A percentile compares a stretch with the other conserved stretches of the same genome.
These are phyloP conservation scores for Irpex rosettiformis DNA, from an alignment of 1,284 basidiomycete species.

Conservation along the genomic window DNA sequence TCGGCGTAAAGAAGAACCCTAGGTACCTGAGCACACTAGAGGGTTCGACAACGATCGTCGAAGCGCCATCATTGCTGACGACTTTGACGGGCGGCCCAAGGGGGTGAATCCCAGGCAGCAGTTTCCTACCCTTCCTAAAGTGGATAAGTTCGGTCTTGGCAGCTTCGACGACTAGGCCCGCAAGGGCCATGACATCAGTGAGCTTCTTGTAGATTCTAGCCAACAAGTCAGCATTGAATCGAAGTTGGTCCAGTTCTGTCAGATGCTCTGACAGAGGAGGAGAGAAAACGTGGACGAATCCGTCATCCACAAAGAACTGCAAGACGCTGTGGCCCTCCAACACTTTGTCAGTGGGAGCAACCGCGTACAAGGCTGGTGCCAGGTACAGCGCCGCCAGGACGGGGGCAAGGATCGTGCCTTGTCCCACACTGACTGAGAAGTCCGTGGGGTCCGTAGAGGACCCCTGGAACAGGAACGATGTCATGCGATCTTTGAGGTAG, in stretches of 20 bases:
- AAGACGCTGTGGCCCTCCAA: neutral
- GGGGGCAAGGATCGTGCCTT: no score
- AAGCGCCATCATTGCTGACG: neutral
- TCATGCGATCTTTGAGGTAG: slow-evolving; percentile 2
- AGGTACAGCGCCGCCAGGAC: no score
- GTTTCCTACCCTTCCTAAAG: neutral
- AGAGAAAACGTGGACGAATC: neutral
- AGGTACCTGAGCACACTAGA: slow-evolving; percentile 23
- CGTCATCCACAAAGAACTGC: neutral
- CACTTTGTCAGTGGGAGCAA: no score
- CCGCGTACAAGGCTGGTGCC: no score
- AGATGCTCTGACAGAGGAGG: neutral
- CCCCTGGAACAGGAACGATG: no score
- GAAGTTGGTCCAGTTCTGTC: neutral
- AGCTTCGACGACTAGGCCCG: neutral
- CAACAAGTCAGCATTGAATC: neutral
- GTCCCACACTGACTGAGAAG: no score
- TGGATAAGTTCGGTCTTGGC: slow-evolving; percentile 1
- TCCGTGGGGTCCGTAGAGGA: no score
- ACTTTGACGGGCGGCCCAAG: neutral
- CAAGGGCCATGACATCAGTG: neutral
- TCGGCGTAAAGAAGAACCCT: slow-evolving; percentile 26
- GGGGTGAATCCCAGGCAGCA: no score
- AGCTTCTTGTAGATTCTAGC: neutral
- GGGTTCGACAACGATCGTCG: neutral